Percentiles rank a stretch among this genome's conserved stretches.
Evolutionary conservation across 73 alveolate species (phyloP).

Genomic region (Paramecium bursaria): DNA sequence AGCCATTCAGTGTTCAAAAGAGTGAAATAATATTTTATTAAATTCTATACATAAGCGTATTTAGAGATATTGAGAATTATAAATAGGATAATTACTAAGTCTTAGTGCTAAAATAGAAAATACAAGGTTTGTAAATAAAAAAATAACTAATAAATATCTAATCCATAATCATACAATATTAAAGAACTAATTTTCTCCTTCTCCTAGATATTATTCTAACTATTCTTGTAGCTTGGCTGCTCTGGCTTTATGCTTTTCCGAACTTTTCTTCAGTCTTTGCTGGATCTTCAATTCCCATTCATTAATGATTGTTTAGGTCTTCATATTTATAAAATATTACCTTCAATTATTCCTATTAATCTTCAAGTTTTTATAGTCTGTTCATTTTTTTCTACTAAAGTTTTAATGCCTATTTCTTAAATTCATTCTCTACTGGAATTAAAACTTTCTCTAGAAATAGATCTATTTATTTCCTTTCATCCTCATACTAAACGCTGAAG

Average conservation of each 20-base stretch:
- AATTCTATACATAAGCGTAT: too few relatives aligned
- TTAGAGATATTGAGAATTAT: too few relatives aligned
- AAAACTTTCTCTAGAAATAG: constrained; percentile 20
- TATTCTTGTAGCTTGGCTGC: neutral
- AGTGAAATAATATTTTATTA: too few relatives aligned
- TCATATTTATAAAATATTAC: neutral
- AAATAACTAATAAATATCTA: too few relatives aligned
- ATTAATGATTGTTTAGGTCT: constrained; percentile 26
- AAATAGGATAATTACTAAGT: too few relatives aligned
- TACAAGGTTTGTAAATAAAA: too few relatives aligned
- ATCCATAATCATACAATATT: too few relatives aligned
- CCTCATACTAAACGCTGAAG: constrained; percentile 11
- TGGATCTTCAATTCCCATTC: constrained; percentile 57
- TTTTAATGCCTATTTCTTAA: constrained; percentile 2
- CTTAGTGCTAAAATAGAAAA: too few relatives aligned
- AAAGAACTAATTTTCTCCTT: constrained; percentile 61
- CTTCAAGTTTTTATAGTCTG: constrained; percentile 1
- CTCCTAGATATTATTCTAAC: constrained; percentile 6
- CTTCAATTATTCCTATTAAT: constrained; percentile 9
- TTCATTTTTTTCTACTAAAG: neutral
- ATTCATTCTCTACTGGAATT: constrained; percentile 33
- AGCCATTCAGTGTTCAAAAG: too few relatives aligned
- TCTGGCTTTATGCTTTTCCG: constrained; percentile 25
- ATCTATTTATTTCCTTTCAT: constrained; percentile 30
- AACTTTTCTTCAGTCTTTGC: constrained; percentile 14